phyloP scores from a whole-genome alignment of 2,329 filamentous ascomycete genomes.

The Parastagonospora nodorum region DNA sequence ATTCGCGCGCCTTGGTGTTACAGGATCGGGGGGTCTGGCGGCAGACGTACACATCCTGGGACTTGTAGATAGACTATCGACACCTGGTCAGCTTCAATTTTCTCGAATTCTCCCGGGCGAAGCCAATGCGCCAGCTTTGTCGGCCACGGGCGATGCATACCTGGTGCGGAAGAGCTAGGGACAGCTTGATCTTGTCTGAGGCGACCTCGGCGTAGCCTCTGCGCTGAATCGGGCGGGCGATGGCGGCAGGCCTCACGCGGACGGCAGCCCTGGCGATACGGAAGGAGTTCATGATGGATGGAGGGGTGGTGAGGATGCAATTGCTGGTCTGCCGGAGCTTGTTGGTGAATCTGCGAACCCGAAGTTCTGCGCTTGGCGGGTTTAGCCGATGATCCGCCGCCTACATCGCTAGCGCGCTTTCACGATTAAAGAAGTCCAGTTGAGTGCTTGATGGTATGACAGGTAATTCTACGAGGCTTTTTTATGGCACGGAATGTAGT shows the following conservation, averaged over 20 bases:
- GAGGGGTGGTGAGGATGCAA: constrained; percentile 45
- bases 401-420: constrained; percentile 7
- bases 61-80: constrained; percentile 69
- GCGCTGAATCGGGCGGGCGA: constrained; percentile 78
- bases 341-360: constrained; percentile 31
- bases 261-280: constrained; percentile 90
- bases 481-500: too few species aligned
- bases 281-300: constrained; percentile 81
- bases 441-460: not conserved
- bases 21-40: constrained; percentile 32
- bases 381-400: constrained; percentile 20
- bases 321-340: constrained; percentile 41
- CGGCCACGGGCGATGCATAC: constrained; percentile 62
- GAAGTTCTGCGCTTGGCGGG: constrained; percentile 33
- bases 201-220: constrained; percentile 77
- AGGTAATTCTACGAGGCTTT: not conserved
- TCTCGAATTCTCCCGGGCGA: constrained; percentile 2
- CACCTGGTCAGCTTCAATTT: constrained; percentile 26
- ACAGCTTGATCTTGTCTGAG: constrained; percentile 83
- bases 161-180: constrained; percentile 96
- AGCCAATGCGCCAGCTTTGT: constrained; percentile 5
- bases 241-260: constrained; percentile 74
- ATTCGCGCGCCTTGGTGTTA: constrained; percentile 23
- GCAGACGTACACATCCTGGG: constrained; percentile 68
- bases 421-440: not conserved